Base-by-base conservation (phyloP, 352 stramenopile genomes). In the Blastocystis sp. region DNA sequence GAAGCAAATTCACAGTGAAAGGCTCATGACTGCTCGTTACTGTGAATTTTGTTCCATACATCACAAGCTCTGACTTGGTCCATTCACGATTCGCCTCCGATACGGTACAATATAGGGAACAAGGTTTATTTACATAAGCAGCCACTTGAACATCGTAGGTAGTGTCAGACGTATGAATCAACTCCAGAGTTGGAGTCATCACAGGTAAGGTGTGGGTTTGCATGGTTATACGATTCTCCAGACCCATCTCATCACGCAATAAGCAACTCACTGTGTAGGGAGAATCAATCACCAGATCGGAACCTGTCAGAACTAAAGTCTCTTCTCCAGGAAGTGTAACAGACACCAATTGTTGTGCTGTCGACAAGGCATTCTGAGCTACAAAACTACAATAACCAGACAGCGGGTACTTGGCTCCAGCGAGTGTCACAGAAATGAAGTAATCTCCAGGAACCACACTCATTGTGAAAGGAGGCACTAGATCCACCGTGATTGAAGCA, bases 71-170 rank as follows among this genome's bases (percentile, higher is more conserved):
- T 54, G 60, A 2, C 13, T 19, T 4, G 2, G 44, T 51, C 17
- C 9, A n/a, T 17, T 59, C 48, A n/a, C 24, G n/a, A 27, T 37
- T 27, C 42, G 54, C 24, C 24, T n/a, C 22, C 4, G 70, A 42
- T 33, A 81, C 37, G 19, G 22, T 60, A 56, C 70, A 81, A 56
- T 81, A 81, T 9, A 81, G 42, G 27, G 33, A 19, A 40, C 40
- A 44, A 7, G 70, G 70, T 44, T 81, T 81, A 51, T 81, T 81
- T 1, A 81, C 44, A 11, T 15, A 15, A 33, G 70, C 70, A 22
- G 24, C 22, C 70, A 81, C 51, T 17, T 81, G 9, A 27, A 81
- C 70, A 33, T 81, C 70, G 27, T 81, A 81, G 19, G 13, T 60
- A 22, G 70, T 81, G 53, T 60, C 44, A 7, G 22, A n/a, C 17